A percentile compares a stretch with the other conserved stretches of the same genome.
These are phyloP conservation scores for Podaxis carcinomalis DNA, from an alignment of 768 basidiomycete species.

Conservation along the genomic window DNA sequence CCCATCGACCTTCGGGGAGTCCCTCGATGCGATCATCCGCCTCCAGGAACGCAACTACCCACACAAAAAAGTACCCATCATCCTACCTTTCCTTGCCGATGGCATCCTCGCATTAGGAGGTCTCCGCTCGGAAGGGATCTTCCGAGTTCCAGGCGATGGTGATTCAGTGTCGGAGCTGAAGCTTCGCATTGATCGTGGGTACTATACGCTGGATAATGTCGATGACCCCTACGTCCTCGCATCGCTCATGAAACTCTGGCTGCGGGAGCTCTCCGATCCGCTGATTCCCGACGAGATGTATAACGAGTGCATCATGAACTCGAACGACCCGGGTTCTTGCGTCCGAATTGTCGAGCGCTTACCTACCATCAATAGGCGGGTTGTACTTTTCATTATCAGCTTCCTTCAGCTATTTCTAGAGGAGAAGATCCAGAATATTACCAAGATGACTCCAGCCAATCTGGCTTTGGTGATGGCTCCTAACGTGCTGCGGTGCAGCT, in stretches of 20 bases:
- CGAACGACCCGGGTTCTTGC: slow-evolving; percentile 64
- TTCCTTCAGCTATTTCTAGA: slow-evolving; percentile 88
- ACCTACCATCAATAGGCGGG: slow-evolving; percentile 82
- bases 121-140: slow-evolving; percentile 83
- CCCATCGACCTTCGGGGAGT: slow-evolving; percentile 91
- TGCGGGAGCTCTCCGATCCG: slow-evolving; percentile 90
- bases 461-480: slow-evolving; percentile 91
- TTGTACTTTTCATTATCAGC: slow-evolving; percentile 84
- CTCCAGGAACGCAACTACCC: slow-evolving; percentile 87
- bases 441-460: slow-evolving; percentile 90
- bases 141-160: slow-evolving; percentile 87
- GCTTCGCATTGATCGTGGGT: slow-evolving; percentile 84
- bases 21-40: slow-evolving; percentile 77
- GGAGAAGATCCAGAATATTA: slow-evolving; percentile 62
- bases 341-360: slow-evolving; percentile 72
- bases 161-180: slow-evolving; percentile 88
- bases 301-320: slow-evolving; percentile 77
- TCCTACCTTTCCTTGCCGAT: slow-evolving; percentile 90
- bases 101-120: slow-evolving; percentile 89
- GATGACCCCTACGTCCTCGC: slow-evolving; percentile 90
- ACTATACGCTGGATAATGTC: slow-evolving; percentile 85
- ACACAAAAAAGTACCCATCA: slow-evolving; percentile 80
- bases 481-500: slow-evolving; percentile 81
- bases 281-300: slow-evolving; percentile 88
- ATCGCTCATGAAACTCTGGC: slow-evolving; percentile 89